Conservation (phyloP, 805 yeast genomes). For the Soucietia sequanensis region DNA sequence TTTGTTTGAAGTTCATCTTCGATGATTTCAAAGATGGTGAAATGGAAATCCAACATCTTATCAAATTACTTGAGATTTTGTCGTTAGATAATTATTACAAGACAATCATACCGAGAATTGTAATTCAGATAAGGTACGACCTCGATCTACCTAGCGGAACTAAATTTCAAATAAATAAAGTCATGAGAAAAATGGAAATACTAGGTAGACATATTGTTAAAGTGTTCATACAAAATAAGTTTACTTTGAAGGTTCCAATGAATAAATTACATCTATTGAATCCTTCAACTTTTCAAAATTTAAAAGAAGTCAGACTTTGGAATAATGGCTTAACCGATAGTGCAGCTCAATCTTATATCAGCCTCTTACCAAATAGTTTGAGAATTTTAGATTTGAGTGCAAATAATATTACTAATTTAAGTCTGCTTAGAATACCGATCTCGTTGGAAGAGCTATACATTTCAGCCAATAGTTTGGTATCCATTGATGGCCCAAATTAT, state of each 20-base stretch:
- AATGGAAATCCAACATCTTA: slow-evolving; percentile 10
- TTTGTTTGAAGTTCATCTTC: slow-evolving; percentile 1
- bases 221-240: too few relatives aligned
- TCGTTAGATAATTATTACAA: slow-evolving; percentile 13
- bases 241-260: too few relatives aligned
- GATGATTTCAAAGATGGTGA: neutral
- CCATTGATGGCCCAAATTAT: slow-evolving; percentile 12
- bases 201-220: slow-evolving; percentile 11
- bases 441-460: slow-evolving; percentile 10
- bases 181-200: slow-evolving; percentile 7
- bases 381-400: slow-evolving; percentile 13
- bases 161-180: slow-evolving; percentile 5
- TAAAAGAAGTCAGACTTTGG: slow-evolving; percentile 12
- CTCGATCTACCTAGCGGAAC: slow-evolving; percentile 3
- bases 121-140: slow-evolving; percentile 10
- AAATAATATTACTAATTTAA: slow-evolving; percentile 13
- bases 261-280: too few relatives aligned
- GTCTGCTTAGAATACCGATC: slow-evolving; percentile 10
- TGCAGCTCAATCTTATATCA: neutral
- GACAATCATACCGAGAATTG: slow-evolving; percentile 7
- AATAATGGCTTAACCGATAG: slow-evolving; percentile 11
- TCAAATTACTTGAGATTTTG: slow-evolving; percentile 12
- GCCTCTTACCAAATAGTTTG: slow-evolving; percentile 4
- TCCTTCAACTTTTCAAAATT: slow-evolving; percentile 7
- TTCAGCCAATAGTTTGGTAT: slow-evolving; percentile 13